Percentiles rank a stretch among this genome's conserved stretches.
These are phyloP conservation scores for Pythium folliculosum DNA, from an alignment of 352 stramenopile species.

Conservation along the genomic window DNA sequence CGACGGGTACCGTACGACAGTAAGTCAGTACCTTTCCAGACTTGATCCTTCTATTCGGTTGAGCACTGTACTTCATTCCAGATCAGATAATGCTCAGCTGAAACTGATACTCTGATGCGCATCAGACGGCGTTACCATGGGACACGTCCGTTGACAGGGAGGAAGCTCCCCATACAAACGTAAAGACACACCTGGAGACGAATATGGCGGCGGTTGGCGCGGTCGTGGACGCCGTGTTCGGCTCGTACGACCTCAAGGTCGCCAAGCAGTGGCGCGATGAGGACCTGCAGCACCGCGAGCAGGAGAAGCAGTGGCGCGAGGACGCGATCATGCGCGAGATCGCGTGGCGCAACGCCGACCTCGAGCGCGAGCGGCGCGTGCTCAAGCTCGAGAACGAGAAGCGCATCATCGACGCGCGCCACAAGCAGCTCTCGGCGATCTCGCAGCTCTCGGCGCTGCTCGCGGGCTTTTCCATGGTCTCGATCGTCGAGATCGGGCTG, in stretches of 20 bases:
- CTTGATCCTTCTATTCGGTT: neutral
- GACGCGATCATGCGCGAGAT: conserved; percentile 66
- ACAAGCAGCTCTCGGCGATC: conserved; percentile 63
- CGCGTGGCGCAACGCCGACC: conserved; percentile 69
- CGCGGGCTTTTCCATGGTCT: conserved; percentile 71
- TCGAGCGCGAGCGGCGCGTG: conserved; percentile 69
- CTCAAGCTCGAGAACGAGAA: conserved; percentile 82
- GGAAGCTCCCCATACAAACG: too few relatives aligned
- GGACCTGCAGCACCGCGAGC: conserved; percentile 67
- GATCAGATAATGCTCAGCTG: neutral
- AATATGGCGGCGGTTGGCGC: conserved; percentile 57
- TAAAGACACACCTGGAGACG: neutral
- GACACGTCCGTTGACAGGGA: too few relatives aligned
- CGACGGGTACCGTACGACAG: neutral
- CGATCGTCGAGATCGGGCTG: conserved; percentile 71
- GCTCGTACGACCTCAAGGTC: conserved; percentile 86
- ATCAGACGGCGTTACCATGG: neutral
- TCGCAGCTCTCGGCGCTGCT: conserved; percentile 70
- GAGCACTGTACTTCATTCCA: conserved; percentile 1
- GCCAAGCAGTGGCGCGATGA: conserved; percentile 84
- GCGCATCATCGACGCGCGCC: conserved; percentile 68
- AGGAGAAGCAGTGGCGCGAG: conserved; percentile 83
- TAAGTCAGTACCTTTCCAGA: neutral
- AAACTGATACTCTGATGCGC: neutral
- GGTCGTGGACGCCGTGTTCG: conserved; percentile 77